Percentiles rank a stretch among this genome's conserved stretches.
phyloP scores from a whole-genome alignment of 164 flowering plant species.

The Malania oleifera region DNA sequence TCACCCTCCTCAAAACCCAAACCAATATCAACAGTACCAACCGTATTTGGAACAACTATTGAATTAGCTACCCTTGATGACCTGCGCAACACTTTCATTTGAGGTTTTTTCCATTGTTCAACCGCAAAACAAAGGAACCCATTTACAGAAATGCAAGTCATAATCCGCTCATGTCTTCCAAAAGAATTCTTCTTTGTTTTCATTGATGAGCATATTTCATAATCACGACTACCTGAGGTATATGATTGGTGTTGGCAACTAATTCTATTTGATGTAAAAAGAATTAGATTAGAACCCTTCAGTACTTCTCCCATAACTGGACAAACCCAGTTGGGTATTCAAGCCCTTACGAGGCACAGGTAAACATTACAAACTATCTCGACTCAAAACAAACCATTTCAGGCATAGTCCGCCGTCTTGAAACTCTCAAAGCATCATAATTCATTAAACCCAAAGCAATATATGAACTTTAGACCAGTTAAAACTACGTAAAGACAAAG shows the following conservation, averaged over 20 bases:
- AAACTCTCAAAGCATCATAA: too few species aligned
- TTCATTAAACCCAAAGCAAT: too few species aligned
- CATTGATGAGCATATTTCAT: slow-evolving; percentile 6
- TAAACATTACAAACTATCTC: not conserved
- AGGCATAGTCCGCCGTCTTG: too few species aligned
- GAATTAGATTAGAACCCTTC: slow-evolving; percentile 19
- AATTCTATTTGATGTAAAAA: slow-evolving; percentile 14
- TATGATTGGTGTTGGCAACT: not conserved
- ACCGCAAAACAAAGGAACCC: not conserved
- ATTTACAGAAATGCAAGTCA: slow-evolving; percentile 3
- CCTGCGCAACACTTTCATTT: slow-evolving; percentile 1
- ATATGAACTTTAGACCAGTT: too few species aligned
- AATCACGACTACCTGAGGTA: slow-evolving; percentile 3
- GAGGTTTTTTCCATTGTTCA: not conserved
- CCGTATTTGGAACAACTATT: not conserved
- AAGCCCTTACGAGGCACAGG: not conserved
- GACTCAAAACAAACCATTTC: too few species aligned
- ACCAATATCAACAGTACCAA: slow-evolving; percentile 25
- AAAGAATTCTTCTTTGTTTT: slow-evolving; percentile 10
- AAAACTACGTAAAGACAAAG: too few species aligned
- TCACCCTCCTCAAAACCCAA: slow-evolving; percentile 21
- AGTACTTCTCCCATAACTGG: slow-evolving; percentile 22
- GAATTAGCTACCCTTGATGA: slow-evolving; percentile 7
- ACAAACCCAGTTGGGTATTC: not conserved
- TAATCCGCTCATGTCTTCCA: slow-evolving; percentile 3